phyloP scores from a whole-genome alignment of 768 basidiomycete genomes.

The Clitopilus passeckerianus region DNA sequence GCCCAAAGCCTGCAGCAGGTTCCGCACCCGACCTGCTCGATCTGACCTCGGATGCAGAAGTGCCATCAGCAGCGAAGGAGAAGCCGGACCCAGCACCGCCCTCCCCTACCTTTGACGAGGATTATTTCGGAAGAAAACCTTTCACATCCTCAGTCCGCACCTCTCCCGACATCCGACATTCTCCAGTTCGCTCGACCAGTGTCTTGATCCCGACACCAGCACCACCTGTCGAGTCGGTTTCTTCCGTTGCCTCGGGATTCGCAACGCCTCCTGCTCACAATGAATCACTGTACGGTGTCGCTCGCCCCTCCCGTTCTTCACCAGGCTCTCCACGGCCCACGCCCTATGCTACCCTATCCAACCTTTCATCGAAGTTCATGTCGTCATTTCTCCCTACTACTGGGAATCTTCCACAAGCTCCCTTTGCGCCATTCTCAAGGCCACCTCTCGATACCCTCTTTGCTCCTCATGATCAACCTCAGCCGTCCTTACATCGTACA shows the following conservation, averaged over 20 bases:
- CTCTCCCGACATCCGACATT: neutral
- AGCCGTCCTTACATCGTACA: neutral
- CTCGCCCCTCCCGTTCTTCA: slow-evolving; percentile 16
- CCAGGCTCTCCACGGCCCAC: slow-evolving; percentile 13
- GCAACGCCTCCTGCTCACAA: slow-evolving; percentile 15
- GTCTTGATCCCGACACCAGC: slow-evolving; percentile 29
- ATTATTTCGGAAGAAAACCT: neutral
- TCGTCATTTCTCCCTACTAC: slow-evolving; percentile 30
- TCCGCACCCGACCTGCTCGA: slow-evolving; percentile 11
- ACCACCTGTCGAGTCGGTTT: slow-evolving; percentile 29
- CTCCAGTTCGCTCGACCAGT: slow-evolving; percentile 6
- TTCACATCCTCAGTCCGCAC: neutral
- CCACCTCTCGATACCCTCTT: neutral
- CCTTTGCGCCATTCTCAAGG: slow-evolving; percentile 1
- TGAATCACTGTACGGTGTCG: neutral
- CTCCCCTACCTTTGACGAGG: neutral
- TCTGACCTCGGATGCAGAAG: neutral
- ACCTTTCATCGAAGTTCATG: slow-evolving; percentile 46
- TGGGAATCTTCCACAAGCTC: neutral
- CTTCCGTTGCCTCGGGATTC: slow-evolving; percentile 5
- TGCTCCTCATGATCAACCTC: slow-evolving; percentile 2
- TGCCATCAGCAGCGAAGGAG: slow-evolving; percentile 11
- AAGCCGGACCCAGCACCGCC: neutral
- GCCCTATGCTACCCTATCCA: slow-evolving; percentile 21
- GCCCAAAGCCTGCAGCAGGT: neutral